Percentiles rank a stretch among this genome's conserved stretches.
Evolutionary conservation across 495 filamentous ascomycete species (phyloP).

Genomic region (Elaphomyces granulatus): DNA sequence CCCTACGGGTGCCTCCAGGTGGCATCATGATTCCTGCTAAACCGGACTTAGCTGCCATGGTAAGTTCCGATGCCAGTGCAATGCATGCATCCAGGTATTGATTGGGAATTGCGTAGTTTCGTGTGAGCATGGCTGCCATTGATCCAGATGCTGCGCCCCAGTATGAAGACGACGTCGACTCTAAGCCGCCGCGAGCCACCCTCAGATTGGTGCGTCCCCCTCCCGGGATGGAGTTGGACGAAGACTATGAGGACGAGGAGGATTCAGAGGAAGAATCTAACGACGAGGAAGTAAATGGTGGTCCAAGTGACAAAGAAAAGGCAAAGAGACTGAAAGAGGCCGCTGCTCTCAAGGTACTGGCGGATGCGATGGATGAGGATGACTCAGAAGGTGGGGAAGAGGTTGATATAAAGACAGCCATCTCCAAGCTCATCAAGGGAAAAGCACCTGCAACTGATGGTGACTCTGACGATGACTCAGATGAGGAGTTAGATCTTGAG

Average conservation of each 20-base stretch:
- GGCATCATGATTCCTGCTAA: constrained; percentile 61
- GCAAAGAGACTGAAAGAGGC: constrained; percentile 65
- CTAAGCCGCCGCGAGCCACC: constrained; percentile 58
- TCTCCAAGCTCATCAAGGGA: constrained; percentile 56
- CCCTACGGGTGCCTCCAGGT: constrained; percentile 71
- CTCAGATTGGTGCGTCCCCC: constrained; percentile 73
- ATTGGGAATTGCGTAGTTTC: constrained; percentile 44
- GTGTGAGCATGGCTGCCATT: constrained; percentile 95
- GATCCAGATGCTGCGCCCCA: constrained; percentile 70
- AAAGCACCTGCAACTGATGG: constrained; percentile 61
- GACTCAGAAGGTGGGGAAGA: constrained; percentile 42
- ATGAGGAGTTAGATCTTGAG: constrained; percentile 56
- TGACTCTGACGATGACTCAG: constrained; percentile 48
- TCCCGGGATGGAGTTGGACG: constrained; percentile 34
- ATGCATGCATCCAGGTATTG: background rate
- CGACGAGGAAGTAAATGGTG: constrained; percentile 66
- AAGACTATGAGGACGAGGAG: constrained; percentile 43
- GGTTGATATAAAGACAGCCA: constrained; percentile 48
- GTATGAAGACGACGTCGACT: constrained; percentile 44
- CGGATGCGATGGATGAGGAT: constrained; percentile 45
- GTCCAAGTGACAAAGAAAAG: constrained; percentile 80
- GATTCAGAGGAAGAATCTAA: constrained; percentile 49
- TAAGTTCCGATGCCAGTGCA: no score
- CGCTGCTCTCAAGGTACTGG: constrained; percentile 53
- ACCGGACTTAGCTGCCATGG: constrained; percentile 63